Base-by-base conservation (phyloP, 2,329 filamentous ascomycete species). In the Exophiala bonariae region DNA sequence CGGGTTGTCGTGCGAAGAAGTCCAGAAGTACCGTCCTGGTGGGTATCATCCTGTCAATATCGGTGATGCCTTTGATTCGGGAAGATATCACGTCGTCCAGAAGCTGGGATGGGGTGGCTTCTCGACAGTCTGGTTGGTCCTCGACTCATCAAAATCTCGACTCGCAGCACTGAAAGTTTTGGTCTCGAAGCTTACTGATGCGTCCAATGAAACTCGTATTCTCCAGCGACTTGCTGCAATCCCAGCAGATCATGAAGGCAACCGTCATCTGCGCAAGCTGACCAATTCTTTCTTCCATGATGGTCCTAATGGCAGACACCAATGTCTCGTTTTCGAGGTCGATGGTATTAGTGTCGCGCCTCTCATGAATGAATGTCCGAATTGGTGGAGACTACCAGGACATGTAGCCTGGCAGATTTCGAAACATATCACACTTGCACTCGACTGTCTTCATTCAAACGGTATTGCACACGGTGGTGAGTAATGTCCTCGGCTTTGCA, bases 51-150 rank as follows among this genome's bases (percentile, higher is more conserved):
- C 66, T 1, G 46, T 68, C 3, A 61, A 61, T 57, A 57, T 69
- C 18, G 58, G 59, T 13, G 61, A 66, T 53, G 34, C 36, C 7
- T 58, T 64, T 41, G 53, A 47, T 23, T 38, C 34, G 7, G 50
- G 50, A 31, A 60, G 66, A 31, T 73, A 73, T 44, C 61, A 56
- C 4, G 61, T 74, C 33, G 59, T 66, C 1, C 67, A 70, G 14
- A 73, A 74, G 52, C 59, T 74, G 4, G 70, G 69, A 0, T 70
- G 62, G 56, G 70, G 71, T 6, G 61, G 61, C 3, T 70, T 64
- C 51, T 73, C 69, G 3, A 73, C 67, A 1, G 63, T 72, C 35
- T 75, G 67, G 68, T 56, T 73, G 43, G 67, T 68, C 6, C 62
- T 52, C 3, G 69, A 74, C 41, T 46, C 46, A 8, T 19, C 19